A percentile compares a stretch with the other conserved stretches of the same genome.
Conservation (phyloP, 768 basidiomycete genomes). For the Tricholoma flavovirens region DNA sequence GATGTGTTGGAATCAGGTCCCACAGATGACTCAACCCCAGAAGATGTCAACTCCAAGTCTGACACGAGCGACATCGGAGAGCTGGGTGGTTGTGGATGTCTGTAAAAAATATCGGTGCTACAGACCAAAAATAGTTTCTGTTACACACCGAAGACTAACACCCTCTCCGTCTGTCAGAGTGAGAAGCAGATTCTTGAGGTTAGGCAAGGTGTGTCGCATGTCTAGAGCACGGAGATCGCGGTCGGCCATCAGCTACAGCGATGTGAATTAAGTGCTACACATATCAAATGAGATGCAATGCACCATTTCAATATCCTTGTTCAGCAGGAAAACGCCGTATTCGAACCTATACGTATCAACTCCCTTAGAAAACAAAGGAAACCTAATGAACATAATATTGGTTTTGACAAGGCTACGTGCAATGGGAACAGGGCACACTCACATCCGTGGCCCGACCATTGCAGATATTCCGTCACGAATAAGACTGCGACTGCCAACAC, state of each 20-base stretch:
- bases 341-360: conserved; percentile 97
- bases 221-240: conserved; percentile 86
- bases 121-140: conserved; percentile 9
- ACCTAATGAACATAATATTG: conserved; percentile 43
- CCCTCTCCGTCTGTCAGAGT: conserved; percentile 73
- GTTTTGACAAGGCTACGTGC: conserved; percentile 1
- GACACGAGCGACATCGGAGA: conserved; percentile 25
- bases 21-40: conserved; percentile 18
- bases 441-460: conserved; percentile 95
- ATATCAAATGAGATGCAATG: conserved; percentile 13
- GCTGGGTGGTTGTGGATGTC: conserved; percentile 13
- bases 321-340: conserved; percentile 93
- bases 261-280: conserved; percentile 9
- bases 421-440: conserved; percentile 24
- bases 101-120: conserved; percentile 16
- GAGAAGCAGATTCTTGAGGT: conserved; percentile 89
- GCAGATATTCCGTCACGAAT: conserved; percentile 90
- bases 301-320: conserved; percentile 97
- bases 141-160: conserved; percentile 39
- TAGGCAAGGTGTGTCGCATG: conserved; percentile 93
- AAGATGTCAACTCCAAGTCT: conserved; percentile 15
- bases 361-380: conserved; percentile 90
- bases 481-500: conserved; percentile 83
- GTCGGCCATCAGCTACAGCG: conserved; percentile 78
- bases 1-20: conserved; percentile 28